A percentile compares a stretch with the other conserved stretches of the same genome.
phyloP scores from a whole-genome alignment of 2,329 filamentous ascomycete species.

The Cyphellophora attinorum region DNA sequence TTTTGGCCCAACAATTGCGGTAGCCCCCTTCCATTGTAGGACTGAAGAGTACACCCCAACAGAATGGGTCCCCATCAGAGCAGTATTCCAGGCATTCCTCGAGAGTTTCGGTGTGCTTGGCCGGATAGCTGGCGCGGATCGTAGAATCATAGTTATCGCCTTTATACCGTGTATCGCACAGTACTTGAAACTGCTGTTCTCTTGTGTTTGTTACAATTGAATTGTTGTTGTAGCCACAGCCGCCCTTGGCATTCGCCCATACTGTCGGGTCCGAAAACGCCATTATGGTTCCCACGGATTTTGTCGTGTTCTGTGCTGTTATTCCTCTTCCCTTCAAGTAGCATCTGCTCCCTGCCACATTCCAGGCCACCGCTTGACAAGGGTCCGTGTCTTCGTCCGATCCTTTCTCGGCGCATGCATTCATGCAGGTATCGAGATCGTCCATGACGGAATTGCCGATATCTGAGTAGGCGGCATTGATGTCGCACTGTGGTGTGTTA shows the following conservation, averaged over 20 bases:
- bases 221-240: neutral
- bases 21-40: neutral
- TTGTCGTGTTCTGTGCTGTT: neutral
- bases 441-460: neutral
- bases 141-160: neutral
- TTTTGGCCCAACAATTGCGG: neutral
- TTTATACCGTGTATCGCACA: neutral
- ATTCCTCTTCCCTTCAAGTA: neutral
- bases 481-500: too few relatives aligned
- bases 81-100: neutral
- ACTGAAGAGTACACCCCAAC: neutral
- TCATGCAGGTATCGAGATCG: neutral
- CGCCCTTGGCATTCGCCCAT: neutral
- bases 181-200: neutral
- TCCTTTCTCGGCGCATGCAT: neutral
- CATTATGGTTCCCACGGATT: neutral
- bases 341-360: neutral
- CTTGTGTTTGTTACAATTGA: neutral
- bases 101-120: neutral
- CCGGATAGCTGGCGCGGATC: neutral
- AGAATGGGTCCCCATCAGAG: neutral
- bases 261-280: neutral
- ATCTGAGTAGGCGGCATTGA: neutral
- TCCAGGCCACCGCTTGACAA: neutral
- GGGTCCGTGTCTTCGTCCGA: neutral